Evolutionary conservation across 495 filamentous ascomycete genomes (phyloP).

Genomic region (Penicilliopsis zonata): DNA sequence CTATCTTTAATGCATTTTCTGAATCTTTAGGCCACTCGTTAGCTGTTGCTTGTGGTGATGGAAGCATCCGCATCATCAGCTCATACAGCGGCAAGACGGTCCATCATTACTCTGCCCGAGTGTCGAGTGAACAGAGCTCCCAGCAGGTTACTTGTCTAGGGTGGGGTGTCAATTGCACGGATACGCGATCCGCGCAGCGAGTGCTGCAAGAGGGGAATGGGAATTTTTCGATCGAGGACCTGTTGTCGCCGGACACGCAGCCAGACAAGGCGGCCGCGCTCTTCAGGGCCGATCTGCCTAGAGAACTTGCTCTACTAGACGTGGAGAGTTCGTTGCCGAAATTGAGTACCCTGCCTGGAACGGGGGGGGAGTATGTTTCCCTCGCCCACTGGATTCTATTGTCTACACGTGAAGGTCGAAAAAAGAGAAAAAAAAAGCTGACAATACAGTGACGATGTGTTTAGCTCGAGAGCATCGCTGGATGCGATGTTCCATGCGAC

Average conservation of each 20-base stretch:
- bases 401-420: no score
- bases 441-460: conserved; percentile 55
- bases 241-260: conserved; percentile 25
- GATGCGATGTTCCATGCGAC: conserved; percentile 59
- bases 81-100: conserved; percentile 68
- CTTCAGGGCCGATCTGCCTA: conserved; percentile 52
- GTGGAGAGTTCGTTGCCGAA: conserved; percentile 72
- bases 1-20: neutral
- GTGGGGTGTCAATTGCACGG: conserved; percentile 60
- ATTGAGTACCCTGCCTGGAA: conserved; percentile 58
- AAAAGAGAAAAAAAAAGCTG: conserved; percentile 1
- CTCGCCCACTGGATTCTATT: no score
- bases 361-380: conserved; percentile 25
- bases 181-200: conserved; percentile 34
- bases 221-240: conserved; percentile 28
- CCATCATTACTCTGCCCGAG: conserved; percentile 44
- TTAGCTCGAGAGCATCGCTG: conserved; percentile 55
- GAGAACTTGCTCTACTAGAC: conserved; percentile 66
- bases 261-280: conserved; percentile 26
- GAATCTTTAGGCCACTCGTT: conserved; percentile 47
- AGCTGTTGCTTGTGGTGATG: conserved; percentile 68
- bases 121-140: conserved; percentile 15
- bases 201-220: conserved; percentile 29
- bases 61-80: conserved; percentile 55
- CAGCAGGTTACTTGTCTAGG: conserved; percentile 51